Evolutionary conservation across 1,284 basidiomycete species (phyloP).

Genomic region (Microbotryum violaceum): DNA sequence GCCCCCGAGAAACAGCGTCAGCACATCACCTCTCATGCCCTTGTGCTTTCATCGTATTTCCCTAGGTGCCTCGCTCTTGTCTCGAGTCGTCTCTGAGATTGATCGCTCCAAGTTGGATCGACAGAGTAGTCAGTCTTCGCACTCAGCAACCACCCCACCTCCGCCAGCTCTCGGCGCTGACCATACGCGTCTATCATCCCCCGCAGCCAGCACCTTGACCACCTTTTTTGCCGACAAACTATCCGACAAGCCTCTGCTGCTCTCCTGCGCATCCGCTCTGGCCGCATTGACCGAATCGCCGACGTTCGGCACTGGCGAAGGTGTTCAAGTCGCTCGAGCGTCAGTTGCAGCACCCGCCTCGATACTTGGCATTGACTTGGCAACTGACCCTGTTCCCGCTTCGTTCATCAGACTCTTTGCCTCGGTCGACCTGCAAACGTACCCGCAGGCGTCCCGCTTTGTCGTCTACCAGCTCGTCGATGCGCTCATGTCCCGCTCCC

Average conservation of each 20-base stretch:
- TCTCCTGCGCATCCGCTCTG: constrained; percentile 64
- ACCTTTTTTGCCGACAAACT: constrained; percentile 80
- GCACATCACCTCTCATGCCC: too few species aligned
- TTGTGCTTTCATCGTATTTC: not conserved
- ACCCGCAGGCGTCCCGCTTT: constrained; percentile 76
- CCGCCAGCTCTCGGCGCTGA: not conserved
- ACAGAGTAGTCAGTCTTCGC: constrained; percentile 60
- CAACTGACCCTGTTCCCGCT: not conserved
- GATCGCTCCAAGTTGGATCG: constrained; percentile 62
- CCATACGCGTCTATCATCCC: not conserved
- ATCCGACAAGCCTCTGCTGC: constrained; percentile 67
- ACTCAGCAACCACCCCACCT: not conserved
- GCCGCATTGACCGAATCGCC: constrained; percentile 58
- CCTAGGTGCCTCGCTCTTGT: constrained; percentile 69
- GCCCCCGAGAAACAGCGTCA: too few species aligned
- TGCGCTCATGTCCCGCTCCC: constrained; percentile 55
- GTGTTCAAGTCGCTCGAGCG: constrained; percentile 60
- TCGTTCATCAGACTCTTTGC: constrained; percentile 56
- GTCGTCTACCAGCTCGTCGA: constrained; percentile 77
- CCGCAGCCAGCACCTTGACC: constrained; percentile 66
- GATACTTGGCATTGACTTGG: constrained; percentile 2
- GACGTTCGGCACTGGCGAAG: constrained; percentile 63
- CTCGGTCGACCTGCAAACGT: constrained; percentile 69
- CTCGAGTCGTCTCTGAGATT: constrained; percentile 55
- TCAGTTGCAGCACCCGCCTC: constrained; percentile 42